Evolutionary conservation across 257 asterid genomes (phyloP).

Genomic region (Nicotiana paniculata): DNA sequence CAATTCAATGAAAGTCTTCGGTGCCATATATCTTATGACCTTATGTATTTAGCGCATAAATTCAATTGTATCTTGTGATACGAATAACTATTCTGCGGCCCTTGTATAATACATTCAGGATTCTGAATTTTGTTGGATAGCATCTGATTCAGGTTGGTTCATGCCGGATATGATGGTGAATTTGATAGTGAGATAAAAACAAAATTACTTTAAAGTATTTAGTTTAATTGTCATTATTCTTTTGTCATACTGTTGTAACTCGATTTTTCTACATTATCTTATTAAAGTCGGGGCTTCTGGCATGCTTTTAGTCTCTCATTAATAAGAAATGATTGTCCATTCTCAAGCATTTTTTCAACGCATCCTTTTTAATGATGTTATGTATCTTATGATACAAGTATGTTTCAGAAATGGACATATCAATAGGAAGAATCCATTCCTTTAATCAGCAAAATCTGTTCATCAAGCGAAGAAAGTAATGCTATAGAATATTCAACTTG

Average conservation of each 20-base stretch:
- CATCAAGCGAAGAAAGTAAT: background rate
- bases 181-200: background rate
- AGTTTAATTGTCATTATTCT: background rate
- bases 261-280: background rate
- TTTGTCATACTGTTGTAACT: background rate
- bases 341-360: background rate
- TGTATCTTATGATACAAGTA: background rate
- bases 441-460: background rate
- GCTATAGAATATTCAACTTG: background rate
- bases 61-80: background rate
- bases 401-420: background rate
- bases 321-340: background rate
- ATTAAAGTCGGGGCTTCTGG: background rate
- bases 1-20: background rate
- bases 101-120: background rate
- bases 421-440: background rate
- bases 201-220: background rate
- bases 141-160: background rate
- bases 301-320: background rate
- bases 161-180: background rate
- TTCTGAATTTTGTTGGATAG: background rate
- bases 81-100: background rate
- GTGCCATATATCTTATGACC: background rate
- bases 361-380: background rate
- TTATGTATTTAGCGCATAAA: background rate